These are phyloP conservation scores for Botryosphaeria dothidea DNA, from an alignment of 2,329 filamentous ascomycete species.

Conservation along the genomic window DNA sequence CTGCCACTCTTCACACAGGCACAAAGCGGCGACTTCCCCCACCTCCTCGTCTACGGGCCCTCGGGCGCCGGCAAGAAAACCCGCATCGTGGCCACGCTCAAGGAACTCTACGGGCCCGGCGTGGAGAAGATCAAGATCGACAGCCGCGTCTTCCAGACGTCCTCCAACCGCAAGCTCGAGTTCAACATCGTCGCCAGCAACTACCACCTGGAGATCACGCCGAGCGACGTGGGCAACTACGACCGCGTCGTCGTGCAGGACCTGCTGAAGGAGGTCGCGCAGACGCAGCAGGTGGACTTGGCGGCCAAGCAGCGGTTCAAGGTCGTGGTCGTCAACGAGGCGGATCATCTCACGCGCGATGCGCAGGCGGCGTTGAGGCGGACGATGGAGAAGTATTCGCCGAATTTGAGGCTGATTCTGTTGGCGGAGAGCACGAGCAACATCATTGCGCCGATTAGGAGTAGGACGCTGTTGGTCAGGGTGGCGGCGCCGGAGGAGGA, in stretches of 20 bases:
- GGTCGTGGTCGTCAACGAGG: constrained; percentile 98
- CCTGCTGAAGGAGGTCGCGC: constrained; percentile 93
- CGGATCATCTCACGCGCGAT: constrained; percentile 89
- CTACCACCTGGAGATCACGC: constrained; percentile 98
- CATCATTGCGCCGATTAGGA: constrained; percentile 97
- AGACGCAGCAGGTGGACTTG: constrained; percentile 98
- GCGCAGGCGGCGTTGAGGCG: constrained; percentile 91
- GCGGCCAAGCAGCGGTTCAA: constrained; percentile 92
- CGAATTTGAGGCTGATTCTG: constrained; percentile 87
- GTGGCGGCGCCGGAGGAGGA: constrained; percentile 85
- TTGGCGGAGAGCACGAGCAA: constrained; percentile 96
- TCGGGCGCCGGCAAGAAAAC: constrained; percentile 98
- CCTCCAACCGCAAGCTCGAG: constrained; percentile 93
- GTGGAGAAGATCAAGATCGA: constrained; percentile 99
- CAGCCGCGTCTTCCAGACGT: constrained; percentile 93
- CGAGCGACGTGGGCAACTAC: constrained; percentile 93
- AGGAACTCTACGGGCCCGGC: constrained; percentile 91
- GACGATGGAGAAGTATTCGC: constrained; percentile 99
- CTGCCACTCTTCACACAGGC: constrained; percentile 58
- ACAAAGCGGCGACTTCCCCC: constrained; percentile 95
- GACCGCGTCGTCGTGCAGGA: constrained; percentile 96
- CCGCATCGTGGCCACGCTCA: constrained; percentile 89
- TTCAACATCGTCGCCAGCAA: constrained; percentile 98
- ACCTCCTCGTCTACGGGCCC: constrained; percentile 94
- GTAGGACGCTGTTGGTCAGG: constrained; percentile 84